Evolutionary conservation across 176 grass and related monocot genomes (phyloP), one percentile per base, ranked within the genome.

Genomic region (Chloris gayana): DNA sequence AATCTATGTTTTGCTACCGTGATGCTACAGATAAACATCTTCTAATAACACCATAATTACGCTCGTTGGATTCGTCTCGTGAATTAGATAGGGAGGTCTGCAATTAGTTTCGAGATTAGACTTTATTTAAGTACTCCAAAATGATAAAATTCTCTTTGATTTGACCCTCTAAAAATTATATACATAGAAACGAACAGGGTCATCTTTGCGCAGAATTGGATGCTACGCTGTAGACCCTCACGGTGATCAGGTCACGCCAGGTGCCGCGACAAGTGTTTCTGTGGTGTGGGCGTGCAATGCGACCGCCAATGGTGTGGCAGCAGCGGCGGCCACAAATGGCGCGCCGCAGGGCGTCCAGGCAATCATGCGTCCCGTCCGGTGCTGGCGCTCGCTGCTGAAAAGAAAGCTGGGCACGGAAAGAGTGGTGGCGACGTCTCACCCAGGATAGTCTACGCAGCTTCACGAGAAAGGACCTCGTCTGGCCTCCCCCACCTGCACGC

Each of bases 381-480:
- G 44, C 11, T 30, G 41, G 18, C 17, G 6, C 8, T 33, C 14
- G 67, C 7, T 18, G 11, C 10, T 11, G 22, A 37, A 22, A 9
- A 4, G 10, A 37, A 37, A 14, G 53, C 39, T 22, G 34, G 33
- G 61, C 81, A 32, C 49, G 81, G 25, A 58, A 83, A 67, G 72
- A 18, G 24, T 1, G 58, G 75, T 22, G 31, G 67, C 83, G 75
- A 85, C 83, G 68, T 77, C 42, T 57, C 74, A 9, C 44, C 67
- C 44, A 21, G 32, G 74, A 72, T 85, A 31, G 75, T 71, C 75
- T 41, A 24, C 75, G 33, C 57, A 32, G 46, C 17, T 3, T 67
- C 68, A 56, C 59, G 39, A 61, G 41, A 14, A 60, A 77, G 14
- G 38, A 1, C 42, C 24, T n/a, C 22, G 29, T 47, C 19, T 33